phyloP scores from a whole-genome alignment of 2,329 filamentous ascomycete genomes.

The Periconia macrospinosa region DNA sequence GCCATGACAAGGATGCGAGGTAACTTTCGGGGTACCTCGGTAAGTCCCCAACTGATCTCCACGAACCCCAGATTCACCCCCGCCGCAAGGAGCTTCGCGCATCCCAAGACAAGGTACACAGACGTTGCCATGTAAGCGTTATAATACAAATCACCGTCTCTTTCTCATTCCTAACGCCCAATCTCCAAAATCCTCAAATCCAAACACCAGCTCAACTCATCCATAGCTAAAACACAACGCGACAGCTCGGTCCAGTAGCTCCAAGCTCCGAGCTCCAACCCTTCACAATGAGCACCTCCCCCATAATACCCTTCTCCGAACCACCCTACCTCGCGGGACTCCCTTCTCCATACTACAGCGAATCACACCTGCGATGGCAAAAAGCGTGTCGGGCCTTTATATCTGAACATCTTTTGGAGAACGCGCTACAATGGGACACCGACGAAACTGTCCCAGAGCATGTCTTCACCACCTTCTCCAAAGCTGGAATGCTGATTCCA shows the following conservation, averaged over 20 bases:
- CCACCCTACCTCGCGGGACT: constrained; percentile 71
- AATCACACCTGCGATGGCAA: constrained; percentile 68
- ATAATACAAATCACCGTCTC: too few species aligned
- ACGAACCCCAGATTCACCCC: too few species aligned
- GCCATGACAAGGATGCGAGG: too few species aligned
- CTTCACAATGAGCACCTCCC: constrained; percentile 31
- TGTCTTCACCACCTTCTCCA: constrained; percentile 66
- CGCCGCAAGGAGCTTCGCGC: too few species aligned
- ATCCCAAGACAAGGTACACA: too few species aligned
- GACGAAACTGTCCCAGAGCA: constrained; percentile 64
- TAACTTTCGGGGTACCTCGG: too few species aligned
- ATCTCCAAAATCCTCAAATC: too few species aligned
- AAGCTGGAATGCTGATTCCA: constrained; percentile 70
- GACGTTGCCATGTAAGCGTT: too few species aligned
- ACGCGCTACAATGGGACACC: constrained; percentile 72
- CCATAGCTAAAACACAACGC: background rate
- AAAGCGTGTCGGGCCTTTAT: constrained; percentile 68
- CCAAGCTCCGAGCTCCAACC: background rate
- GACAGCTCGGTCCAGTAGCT: background rate
- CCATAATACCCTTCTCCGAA: constrained; percentile 68
- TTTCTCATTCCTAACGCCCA: too few species aligned
- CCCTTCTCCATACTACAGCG: constrained; percentile 71
- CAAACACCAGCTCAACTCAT: background rate
- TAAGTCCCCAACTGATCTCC: too few species aligned
- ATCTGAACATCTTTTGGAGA: constrained; percentile 61